A percentile compares a stretch with the other conserved stretches of the same genome.
phyloP scores from a whole-genome alignment of 2,329 filamentous ascomycete genomes.

The Samsoniella hepiali region DNA sequence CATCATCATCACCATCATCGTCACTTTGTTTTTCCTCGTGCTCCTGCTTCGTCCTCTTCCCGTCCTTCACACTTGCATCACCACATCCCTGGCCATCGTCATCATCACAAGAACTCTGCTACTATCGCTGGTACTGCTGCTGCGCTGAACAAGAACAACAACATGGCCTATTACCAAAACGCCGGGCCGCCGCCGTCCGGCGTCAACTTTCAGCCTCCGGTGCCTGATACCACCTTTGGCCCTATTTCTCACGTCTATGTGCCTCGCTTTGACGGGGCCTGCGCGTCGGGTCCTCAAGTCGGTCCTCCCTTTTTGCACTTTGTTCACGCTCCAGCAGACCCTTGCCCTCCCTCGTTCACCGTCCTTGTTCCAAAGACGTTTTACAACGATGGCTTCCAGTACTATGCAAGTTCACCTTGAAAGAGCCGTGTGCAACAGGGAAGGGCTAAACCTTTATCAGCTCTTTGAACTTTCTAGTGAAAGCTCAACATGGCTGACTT shows the following conservation, averaged over 20 bases:
- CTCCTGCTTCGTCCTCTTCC: conserved; percentile 8
- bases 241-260: conserved; percentile 54
- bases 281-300: conserved; percentile 32
- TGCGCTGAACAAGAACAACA: conserved; percentile 12
- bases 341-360: conserved; percentile 26
- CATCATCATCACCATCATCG: not conserved
- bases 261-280: conserved; percentile 47
- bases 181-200: conserved; percentile 40
- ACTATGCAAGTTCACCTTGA: conserved; percentile 38
- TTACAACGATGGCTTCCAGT: conserved; percentile 32
- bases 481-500: not conserved
- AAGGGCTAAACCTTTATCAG: not conserved
- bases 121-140: conserved; percentile 21
- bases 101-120: conserved; percentile 20
- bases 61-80: conserved; percentile 4
- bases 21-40: not conserved
- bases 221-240: conserved; percentile 55
- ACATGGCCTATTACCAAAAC: conserved; percentile 43
- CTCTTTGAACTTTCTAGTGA: not conserved
- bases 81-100: conserved; percentile 14
- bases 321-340: conserved; percentile 24
- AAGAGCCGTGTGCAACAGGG: not conserved
- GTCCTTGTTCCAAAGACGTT: conserved; percentile 33
- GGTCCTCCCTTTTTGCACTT: conserved; percentile 30
- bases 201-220: conserved; percentile 56